phyloP scores from a whole-genome alignment of 2,329 filamentous ascomycete genomes.

The Oidium heveae region DNA sequence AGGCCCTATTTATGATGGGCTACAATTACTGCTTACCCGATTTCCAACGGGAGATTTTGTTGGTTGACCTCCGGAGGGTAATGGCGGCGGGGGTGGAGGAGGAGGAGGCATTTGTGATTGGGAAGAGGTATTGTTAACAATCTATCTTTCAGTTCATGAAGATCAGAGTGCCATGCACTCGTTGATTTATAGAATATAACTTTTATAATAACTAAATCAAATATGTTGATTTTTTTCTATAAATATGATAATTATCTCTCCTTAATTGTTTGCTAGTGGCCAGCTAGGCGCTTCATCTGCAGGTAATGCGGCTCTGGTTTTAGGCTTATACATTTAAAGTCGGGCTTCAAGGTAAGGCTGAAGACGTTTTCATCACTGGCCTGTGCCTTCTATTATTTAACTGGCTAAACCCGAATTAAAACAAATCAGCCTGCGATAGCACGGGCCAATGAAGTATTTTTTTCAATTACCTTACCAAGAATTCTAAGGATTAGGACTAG shows the following conservation, averaged over 20 bases:
- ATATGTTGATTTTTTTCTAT: not conserved
- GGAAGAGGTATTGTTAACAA: not conserved
- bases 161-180: too few relatives aligned
- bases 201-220: not conserved
- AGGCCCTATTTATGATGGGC: slow-evolving; percentile 4
- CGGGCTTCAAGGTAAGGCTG: too few relatives aligned
- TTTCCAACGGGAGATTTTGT: slow-evolving; percentile 30
- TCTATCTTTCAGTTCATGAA: not conserved
- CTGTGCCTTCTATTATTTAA: too few relatives aligned
- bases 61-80: slow-evolving; percentile 32
- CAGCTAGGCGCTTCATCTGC: not conserved
- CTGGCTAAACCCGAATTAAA: too few relatives aligned
- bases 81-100: slow-evolving; percentile 39
- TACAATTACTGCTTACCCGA: slow-evolving; percentile 27
- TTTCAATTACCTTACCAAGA: too few relatives aligned
- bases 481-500: too few relatives aligned
- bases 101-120: slow-evolving; percentile 6
- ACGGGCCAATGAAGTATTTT: too few relatives aligned
- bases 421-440: too few relatives aligned
- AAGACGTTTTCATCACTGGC: too few relatives aligned
- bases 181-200: too few relatives aligned
- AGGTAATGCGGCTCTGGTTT: not conserved
- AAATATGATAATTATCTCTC: not conserved
- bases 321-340: too few relatives aligned
- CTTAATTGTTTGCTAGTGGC: too few relatives aligned